phyloP scores from a whole-genome alignment of 305 asterid species.

The Solanum hybrid region DNA sequence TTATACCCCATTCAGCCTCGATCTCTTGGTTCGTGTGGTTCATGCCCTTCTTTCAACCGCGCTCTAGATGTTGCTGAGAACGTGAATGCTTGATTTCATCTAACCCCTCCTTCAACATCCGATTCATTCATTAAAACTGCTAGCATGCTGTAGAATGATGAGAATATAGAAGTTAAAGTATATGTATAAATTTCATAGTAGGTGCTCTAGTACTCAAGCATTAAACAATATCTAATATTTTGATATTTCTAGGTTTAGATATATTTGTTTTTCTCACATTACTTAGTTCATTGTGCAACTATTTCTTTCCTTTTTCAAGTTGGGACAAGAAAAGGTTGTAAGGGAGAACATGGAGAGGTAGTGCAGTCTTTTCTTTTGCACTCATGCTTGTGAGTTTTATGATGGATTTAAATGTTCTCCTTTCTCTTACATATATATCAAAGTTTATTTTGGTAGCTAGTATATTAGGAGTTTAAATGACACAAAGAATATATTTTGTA shows the following conservation, averaged over 20 bases:
- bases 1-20: not conserved
- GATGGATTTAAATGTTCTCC: not conserved
- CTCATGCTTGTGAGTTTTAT: not conserved
- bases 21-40: not conserved
- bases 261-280: not conserved
- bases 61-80: constrained; percentile 15
- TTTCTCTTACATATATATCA: not conserved
- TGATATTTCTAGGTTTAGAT: not conserved
- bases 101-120: not conserved
- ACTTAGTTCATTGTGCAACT: not conserved
- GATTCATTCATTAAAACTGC: not conserved
- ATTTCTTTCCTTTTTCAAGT: not conserved
- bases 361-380: not conserved
- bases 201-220: not conserved
- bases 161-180: not conserved
- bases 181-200: no score
- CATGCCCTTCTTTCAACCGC: constrained; percentile 8
- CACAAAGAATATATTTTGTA: not conserved
- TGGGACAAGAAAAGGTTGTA: not conserved
- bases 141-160: not conserved
- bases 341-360: not conserved
- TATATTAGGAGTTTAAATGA: not conserved
- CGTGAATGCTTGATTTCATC: constrained; percentile 9
- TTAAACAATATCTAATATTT: not conserved
- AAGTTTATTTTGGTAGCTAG: not conserved